Conservation (phyloP, 129 eudicot species). For the Tagetes erecta region DNA sequence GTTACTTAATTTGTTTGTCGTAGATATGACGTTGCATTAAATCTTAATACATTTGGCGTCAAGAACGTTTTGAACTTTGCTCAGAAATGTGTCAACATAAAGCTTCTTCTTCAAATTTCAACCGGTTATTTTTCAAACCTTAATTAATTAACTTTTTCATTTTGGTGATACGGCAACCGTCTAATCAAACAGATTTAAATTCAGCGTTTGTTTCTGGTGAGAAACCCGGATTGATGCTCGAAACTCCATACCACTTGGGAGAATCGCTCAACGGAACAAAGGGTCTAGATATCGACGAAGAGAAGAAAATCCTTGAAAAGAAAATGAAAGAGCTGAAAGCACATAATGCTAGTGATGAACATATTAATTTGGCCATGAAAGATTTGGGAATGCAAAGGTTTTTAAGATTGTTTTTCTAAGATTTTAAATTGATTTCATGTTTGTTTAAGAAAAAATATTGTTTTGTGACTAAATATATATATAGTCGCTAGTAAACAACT, state of each 20-base stretch:
- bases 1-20: background rate
- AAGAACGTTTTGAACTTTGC: constrained; percentile 12
- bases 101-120: constrained; percentile 10
- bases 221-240: constrained; percentile 54
- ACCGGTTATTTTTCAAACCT: background rate
- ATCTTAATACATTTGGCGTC: background rate
- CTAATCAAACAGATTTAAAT: background rate
- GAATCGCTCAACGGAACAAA: constrained; percentile 52
- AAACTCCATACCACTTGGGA: constrained; percentile 56
- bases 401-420: background rate
- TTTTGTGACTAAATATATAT: too few species aligned
- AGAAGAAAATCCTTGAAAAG: constrained; percentile 47
- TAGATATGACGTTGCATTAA: constrained; percentile 3
- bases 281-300: constrained; percentile 52
- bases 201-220: constrained; percentile 77
- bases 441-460: too few species aligned
- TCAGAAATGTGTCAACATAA: constrained; percentile 9
- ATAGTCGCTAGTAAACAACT: too few species aligned
- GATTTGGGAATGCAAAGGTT: constrained; percentile 73
- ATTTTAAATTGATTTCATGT: too few species aligned
- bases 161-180: background rate
- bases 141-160: background rate
- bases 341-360: constrained; percentile 31
- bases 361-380: constrained; percentile 44
- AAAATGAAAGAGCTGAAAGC: constrained; percentile 34